Percentiles rank a stretch among this genome's conserved stretches.
phyloP scores from a whole-genome alignment of 1,284 basidiomycete genomes.

The Ganoderma lucidum region DNA sequence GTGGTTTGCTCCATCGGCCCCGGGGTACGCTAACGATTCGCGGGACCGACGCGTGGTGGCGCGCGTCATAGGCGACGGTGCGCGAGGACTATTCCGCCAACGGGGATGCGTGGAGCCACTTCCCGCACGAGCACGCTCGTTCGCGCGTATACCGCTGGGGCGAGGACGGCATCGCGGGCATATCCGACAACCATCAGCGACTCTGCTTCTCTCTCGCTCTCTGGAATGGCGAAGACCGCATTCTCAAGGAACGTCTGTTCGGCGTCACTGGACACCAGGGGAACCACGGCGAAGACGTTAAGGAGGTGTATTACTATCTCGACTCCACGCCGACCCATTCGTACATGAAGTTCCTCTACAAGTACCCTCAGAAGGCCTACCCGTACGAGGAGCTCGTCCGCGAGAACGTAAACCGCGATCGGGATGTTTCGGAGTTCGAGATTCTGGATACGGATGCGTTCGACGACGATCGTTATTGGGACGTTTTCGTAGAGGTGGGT shows the following conservation, averaged over 20 bases:
- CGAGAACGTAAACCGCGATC: conserved; percentile 84
- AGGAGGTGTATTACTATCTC: conserved; percentile 98
- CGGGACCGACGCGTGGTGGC: conserved; percentile 16
- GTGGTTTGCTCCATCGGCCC: neutral
- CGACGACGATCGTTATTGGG: conserved; percentile 97
- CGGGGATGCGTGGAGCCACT: conserved; percentile 98
- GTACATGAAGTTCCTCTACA: conserved; percentile 99
- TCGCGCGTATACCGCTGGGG: conserved; percentile 98
- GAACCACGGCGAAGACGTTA: conserved; percentile 99
- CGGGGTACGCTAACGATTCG: conserved; percentile 15
- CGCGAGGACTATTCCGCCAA: conserved; percentile 97
- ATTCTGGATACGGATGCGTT: conserved; percentile 93
- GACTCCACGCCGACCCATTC: conserved; percentile 98
- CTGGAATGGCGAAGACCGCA: conserved; percentile 96
- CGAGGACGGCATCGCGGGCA: conserved; percentile 96
- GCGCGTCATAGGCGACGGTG: conserved; percentile 83
- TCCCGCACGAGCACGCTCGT: conserved; percentile 94
- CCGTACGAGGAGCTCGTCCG: conserved; percentile 94
- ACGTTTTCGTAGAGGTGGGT: conserved; percentile 92
- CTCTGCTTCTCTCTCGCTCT: conserved; percentile 91
- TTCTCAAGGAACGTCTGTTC: conserved; percentile 96
- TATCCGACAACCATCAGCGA: conserved; percentile 96
- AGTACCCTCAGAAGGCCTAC: conserved; percentile 92
- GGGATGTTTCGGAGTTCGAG: conserved; percentile 93
- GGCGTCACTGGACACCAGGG: conserved; percentile 96